Conservation (phyloP, 495 filamentous ascomycete species). For the Xanthoparmelia taractica region DNA sequence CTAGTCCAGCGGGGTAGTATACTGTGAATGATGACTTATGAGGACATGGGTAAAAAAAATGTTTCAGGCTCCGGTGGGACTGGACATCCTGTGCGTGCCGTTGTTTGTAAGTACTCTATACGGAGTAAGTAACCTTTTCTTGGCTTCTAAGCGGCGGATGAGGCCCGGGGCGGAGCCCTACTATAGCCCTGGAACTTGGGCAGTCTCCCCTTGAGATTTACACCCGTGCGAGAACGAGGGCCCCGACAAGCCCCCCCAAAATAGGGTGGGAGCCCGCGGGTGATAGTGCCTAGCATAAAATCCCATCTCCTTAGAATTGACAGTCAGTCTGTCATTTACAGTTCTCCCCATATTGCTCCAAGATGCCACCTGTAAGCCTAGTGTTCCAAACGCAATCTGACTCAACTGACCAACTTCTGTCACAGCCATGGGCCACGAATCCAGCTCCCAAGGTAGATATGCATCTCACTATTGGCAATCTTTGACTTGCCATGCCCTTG, state of each 20-base stretch:
- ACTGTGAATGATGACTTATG: not conserved
- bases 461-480: not conserved
- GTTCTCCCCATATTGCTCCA: not conserved
- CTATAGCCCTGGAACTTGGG: no score
- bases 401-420: not conserved
- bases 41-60: not conserved
- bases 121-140: no score
- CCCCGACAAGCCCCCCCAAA: no score
- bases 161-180: no score
- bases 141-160: no score
- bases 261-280: no score
- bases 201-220: no score
- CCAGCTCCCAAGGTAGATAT: constrained; percentile 47
- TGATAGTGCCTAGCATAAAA: no score
- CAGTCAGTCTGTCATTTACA: not conserved
- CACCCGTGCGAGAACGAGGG: no score
- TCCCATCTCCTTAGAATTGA: no score
- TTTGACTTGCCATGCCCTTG: not conserved
- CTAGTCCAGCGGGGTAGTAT: not conserved
- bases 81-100: no score
- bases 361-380: constrained; percentile 22
- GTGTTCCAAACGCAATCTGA: not conserved
- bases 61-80: not conserved
- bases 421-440: constrained; percentile 35
- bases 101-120: no score